Evolutionary conservation across 371 early-diverging fungal species (phyloP).

Genomic region (Mucor saturninus): DNA sequence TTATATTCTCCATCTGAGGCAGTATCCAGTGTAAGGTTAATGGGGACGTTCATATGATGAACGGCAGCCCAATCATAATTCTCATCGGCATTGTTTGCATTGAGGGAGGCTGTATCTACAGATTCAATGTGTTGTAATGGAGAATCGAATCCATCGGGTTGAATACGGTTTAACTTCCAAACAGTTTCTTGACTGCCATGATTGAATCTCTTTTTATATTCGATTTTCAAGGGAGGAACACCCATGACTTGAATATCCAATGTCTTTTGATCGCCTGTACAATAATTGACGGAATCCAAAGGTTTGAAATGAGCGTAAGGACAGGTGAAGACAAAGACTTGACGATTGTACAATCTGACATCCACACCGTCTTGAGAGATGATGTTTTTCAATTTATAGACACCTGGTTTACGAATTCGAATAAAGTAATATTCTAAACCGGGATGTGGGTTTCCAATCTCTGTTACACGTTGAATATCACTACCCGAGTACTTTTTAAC

Average conservation of each 20-base stretch:
- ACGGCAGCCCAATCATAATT: slow-evolving; percentile 45
- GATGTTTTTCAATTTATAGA: slow-evolving; percentile 45
- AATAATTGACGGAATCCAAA: slow-evolving; percentile 27
- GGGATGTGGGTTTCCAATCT: slow-evolving; percentile 40
- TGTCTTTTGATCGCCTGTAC: slow-evolving; percentile 41
- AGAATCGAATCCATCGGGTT: slow-evolving; percentile 43
- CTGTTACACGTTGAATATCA: slow-evolving; percentile 48
- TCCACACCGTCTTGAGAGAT: slow-evolving; percentile 42
- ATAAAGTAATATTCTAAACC: slow-evolving; percentile 49
- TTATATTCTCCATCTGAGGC: slow-evolving; percentile 33
- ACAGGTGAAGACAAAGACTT: slow-evolving; percentile 48
- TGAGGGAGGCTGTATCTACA: slow-evolving; percentile 35
- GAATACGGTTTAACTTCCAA: slow-evolving; percentile 45
- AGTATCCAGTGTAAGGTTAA: slow-evolving; percentile 39
- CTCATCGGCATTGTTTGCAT: slow-evolving; percentile 13
- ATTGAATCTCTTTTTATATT: slow-evolving; percentile 32
- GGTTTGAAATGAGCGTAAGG: slow-evolving; percentile 43
- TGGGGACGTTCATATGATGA: slow-evolving; percentile 29
- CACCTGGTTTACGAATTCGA: slow-evolving; percentile 42
- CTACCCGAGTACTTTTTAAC: slow-evolving; percentile 19
- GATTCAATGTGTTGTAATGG: slow-evolving; percentile 30
- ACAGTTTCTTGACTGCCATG: neutral
- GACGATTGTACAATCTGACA: slow-evolving; percentile 38
- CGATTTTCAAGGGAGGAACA: slow-evolving; percentile 48
- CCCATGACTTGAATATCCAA: slow-evolving; percentile 41